Evolutionary conservation across 768 basidiomycete genomes (phyloP), one percentile per base, ranked within the genome.

Genomic region (Suillus hirtellus): DNA sequence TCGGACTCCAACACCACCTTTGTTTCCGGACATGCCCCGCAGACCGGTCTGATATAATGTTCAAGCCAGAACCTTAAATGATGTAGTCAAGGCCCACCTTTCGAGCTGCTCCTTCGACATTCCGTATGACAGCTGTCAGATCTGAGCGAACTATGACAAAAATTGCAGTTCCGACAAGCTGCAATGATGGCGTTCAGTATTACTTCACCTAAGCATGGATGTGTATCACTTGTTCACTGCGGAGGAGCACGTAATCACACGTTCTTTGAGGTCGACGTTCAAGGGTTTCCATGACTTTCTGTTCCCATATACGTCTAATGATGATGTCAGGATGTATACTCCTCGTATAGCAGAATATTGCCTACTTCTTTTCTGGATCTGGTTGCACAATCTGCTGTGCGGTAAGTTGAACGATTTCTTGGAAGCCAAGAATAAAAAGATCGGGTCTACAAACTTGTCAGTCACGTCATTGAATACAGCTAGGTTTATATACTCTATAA

Each of bases 401-500:
- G n/a, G 94, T 98, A 54, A 99, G 83, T 4, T 95, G 95, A 0
- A 99, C 97, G 60, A 99, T 95, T 76, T 99, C 97, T 75, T 99
- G 96, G 73, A 98, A 97, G 2, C 92, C 93, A 35, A 98, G 80
- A 24, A 89, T 89, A 72, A 96, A 89, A 65, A 99, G 87, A 71
- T 98, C 95, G 7, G 95, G 95, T 50, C 92, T 92, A 60, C 43
- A 53, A 31, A 21, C 53, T 66, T 50, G 59, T 71, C 63, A 70
- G 64, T 44, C 55, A 79, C 67, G 61, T 67, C 78, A 66, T 5
- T 43, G 64, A 44, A 61, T 2, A 43, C 42, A 8, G 55, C 19
- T 21, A 62, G 17, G 66, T 46, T 55, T 50, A 66, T 65, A 70
- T 65, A 70, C 64, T 67, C 64, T 17, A 70, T 64, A 53, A 64